Base-by-base conservation (phyloP, 2,329 filamentous ascomycete species). In the Pseudopithomyces maydicus region DNA sequence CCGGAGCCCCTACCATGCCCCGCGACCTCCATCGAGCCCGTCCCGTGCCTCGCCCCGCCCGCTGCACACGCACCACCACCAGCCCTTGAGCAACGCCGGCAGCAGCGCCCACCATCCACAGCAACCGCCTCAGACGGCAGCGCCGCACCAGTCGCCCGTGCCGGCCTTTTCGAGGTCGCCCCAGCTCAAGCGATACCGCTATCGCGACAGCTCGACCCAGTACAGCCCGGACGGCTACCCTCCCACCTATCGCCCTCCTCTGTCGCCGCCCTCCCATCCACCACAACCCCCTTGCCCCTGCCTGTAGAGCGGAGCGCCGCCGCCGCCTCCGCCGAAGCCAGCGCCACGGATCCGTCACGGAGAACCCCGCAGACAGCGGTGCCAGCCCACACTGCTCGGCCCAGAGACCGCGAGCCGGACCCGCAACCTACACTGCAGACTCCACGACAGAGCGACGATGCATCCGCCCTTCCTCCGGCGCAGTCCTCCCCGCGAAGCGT, bases 201-300 rank as follows among this genome's bases (percentile, higher is more conserved):
- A 79, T 72, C 77, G 78, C 55, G 81, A 85, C 76, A 77, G 77
- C 33, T 79, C 75, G 56, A 85, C 83, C 35, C 83, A 85, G 70
- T 85, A 84, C 70, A 82, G 81, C 42, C 82, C 81, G 43, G 77
- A 80, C 55, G 77, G 76, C 56, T 76, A 70, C 52, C 77, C 81
- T 62, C 76, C 80, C 57, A 80, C 81, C 52, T 76, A 74, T 52
- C 69, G 63, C 19, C 68, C 68, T 2, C 48, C 58, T 11, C 23
- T 46, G 41, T 61, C 58, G 48, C 26, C 49, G 11, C 6, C 62
- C 47, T 15, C 33, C 11, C 43, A 54, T 50, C 47, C 55, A 19
- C 56, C 59, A 6, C 45, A 62, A 45, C 61, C 54, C 57, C 38
- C 15, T 54, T 63, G 19, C 52, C 61, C 39, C 59, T 64, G 45